Base-by-base conservation (phyloP, 768 basidiomycete genomes). In the Lentinula guzmanii region DNA sequence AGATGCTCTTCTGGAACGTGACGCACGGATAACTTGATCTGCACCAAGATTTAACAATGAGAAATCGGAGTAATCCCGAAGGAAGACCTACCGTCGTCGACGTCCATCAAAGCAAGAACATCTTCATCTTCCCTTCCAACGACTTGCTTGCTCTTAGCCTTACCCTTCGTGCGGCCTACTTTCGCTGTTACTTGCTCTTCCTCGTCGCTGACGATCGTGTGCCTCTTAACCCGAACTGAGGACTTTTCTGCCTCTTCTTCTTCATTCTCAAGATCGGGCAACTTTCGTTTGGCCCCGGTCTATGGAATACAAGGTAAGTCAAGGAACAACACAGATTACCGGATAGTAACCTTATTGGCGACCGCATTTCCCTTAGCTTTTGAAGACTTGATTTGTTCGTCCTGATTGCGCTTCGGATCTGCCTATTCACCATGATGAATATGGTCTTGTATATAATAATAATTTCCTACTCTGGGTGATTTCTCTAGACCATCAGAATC, bases 31-130 rank as follows among this genome's bases (percentile, higher is more conserved):
- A 11, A 76, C 73, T 64, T 72, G 63, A 60, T 76, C 79, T 79
- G 60, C 9, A 59, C 41, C 8, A 28, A 31, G 3, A 13, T 11
- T 13, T 9, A n/a, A 39, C 46, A 35, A 45, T n/a, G 18, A 61
- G 10, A 42, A 42, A 21, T 52, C 52, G 31, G 15, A 5, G 1
- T 7, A 28, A 24, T 16, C 6, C 58, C 28, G 33, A 10, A 56
- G 45, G 13, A 42, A 13, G 39, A 58, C 21, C 4, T 63, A 87
- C 90, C 84, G 66, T 91, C 90, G 60, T 90, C 89, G 58, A 90
- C 79, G 55, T 91, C 89, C 89, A 90, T 90, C 77, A 90, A 80
- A 9, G 82, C 86, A 46, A 75, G 76, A 10, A 76, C 74, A 9
- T 81, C 82, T 15, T 77, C 74, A 61, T 85, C 81, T 8, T 76